These are phyloP conservation scores for Amanita thiersii DNA, from an alignment of 768 basidiomycete species.

Conservation along the genomic window DNA sequence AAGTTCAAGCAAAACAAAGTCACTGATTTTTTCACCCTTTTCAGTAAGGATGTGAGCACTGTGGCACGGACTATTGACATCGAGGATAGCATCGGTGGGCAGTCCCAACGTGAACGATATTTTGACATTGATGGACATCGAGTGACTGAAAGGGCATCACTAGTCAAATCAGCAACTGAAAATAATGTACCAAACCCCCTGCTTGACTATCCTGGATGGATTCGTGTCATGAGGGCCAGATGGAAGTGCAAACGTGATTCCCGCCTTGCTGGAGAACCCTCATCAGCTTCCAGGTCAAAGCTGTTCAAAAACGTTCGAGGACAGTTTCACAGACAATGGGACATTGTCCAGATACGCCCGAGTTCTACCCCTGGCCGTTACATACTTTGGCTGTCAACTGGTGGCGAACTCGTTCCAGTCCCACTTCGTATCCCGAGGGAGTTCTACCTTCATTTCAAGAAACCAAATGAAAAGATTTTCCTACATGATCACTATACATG, in stretches of 20 bases:
- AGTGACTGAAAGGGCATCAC: too few species aligned
- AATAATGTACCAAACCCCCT: slow-evolving; percentile 53
- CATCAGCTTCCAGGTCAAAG: slow-evolving; percentile 45
- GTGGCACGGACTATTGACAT: slow-evolving; percentile 19
- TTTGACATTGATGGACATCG: too few species aligned
- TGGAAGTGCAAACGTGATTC: slow-evolving; percentile 63
- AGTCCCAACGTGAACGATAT: slow-evolving; percentile 15
- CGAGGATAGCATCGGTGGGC: slow-evolving; percentile 29
- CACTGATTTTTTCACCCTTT: slow-evolving; percentile 81
- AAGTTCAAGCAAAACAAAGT: slow-evolving; percentile 98
- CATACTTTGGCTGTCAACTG: slow-evolving; percentile 80
- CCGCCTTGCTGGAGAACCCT: slow-evolving; percentile 27
- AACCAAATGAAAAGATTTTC: slow-evolving; percentile 58
- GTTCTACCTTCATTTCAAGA: slow-evolving; percentile 89
- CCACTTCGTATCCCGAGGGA: slow-evolving; percentile 83
- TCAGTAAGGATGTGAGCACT: slow-evolving; percentile 21
- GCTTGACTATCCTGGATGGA: slow-evolving; percentile 66
- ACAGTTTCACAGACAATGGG: slow-evolving; percentile 71
- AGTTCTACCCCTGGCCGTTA: slow-evolving; percentile 76
- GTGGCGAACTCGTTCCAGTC: slow-evolving; percentile 69
- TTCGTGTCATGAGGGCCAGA: slow-evolving; percentile 64
- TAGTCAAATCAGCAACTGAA: slow-evolving; percentile 33
- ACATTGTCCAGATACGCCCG: slow-evolving; percentile 83
- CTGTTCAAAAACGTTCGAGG: slow-evolving; percentile 65
- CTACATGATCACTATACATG: slow-evolving; percentile 57